Conservation (phyloP, 129 eudicot genomes). For the Centrapalus pauciflorus region DNA sequence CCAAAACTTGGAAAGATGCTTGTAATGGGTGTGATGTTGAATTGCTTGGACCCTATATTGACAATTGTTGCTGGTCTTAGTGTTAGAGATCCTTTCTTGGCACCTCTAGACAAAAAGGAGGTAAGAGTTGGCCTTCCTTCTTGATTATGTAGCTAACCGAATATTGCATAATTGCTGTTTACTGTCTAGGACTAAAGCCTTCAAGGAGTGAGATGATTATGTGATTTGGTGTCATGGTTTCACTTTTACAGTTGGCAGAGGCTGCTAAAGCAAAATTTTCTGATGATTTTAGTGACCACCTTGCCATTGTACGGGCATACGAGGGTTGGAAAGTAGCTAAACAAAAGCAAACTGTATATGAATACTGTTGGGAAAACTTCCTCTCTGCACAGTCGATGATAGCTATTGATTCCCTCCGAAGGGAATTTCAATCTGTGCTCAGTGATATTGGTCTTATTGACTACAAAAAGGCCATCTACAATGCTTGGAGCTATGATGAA, state of each 20-base stretch:
- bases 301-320: slow-evolving; percentile 80
- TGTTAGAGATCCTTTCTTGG: slow-evolving; percentile 78
- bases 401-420: slow-evolving; percentile 74
- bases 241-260: slow-evolving; percentile 66
- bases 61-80: slow-evolving; percentile 81
- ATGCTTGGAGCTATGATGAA: slow-evolving; percentile 63
- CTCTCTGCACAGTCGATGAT: slow-evolving; percentile 80
- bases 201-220: too few relatives aligned
- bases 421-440: slow-evolving; percentile 64
- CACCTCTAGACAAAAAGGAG: slow-evolving; percentile 81
- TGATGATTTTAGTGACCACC: slow-evolving; percentile 76
- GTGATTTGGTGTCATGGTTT: too few relatives aligned
- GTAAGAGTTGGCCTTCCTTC: slow-evolving; percentile 36
- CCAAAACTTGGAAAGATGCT: slow-evolving; percentile 96
- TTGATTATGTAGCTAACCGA: slow-evolving; percentile 4
- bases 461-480: slow-evolving; percentile 40
- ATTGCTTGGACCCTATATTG: slow-evolving; percentile 77
- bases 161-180: not conserved
- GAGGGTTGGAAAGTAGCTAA: slow-evolving; percentile 82
- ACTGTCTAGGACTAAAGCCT: too few relatives aligned
- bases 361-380: slow-evolving; percentile 86
- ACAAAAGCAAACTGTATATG: slow-evolving; percentile 49
- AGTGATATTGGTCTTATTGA: slow-evolving; percentile 64
- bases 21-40: slow-evolving; percentile 61
- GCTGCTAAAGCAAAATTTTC: slow-evolving; percentile 84